phyloP scores from a whole-genome alignment of 768 basidiomycete species.

The Lactarius vividus region DNA sequence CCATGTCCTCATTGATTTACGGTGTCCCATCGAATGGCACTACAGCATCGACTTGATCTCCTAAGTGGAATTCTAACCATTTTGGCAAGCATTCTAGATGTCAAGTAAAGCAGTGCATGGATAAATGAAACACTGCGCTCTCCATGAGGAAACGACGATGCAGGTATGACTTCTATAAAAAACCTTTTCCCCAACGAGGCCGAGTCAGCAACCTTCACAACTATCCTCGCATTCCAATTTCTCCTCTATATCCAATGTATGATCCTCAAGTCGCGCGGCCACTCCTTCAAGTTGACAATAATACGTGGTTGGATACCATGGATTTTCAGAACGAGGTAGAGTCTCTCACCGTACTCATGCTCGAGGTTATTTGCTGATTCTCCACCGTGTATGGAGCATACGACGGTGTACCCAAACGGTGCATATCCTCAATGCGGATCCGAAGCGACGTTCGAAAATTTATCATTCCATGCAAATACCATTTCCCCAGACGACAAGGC shows the following conservation, averaged over 20 bases:
- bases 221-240: neutral
- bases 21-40: neutral
- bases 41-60: neutral
- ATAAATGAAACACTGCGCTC: neutral
- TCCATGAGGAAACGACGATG: constrained; percentile 5
- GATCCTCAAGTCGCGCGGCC: neutral
- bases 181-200: neutral
- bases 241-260: neutral
- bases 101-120: neutral
- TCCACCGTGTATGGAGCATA: neutral
- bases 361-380: neutral
- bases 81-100: neutral
- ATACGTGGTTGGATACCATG: no score
- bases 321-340: constrained; percentile 1
- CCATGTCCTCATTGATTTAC: neutral
- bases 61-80: neutral
- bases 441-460: neutral
- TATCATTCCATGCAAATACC: neutral
- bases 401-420: neutral
- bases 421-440: neutral
- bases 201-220: neutral
- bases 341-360: neutral
- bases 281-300: neutral
- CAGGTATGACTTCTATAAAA: neutral
- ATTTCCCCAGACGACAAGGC: neutral